phyloP scores from a whole-genome alignment of 176 grass and related monocot genomes.

The bread wheat (Triticum aestivum) region DNA sequence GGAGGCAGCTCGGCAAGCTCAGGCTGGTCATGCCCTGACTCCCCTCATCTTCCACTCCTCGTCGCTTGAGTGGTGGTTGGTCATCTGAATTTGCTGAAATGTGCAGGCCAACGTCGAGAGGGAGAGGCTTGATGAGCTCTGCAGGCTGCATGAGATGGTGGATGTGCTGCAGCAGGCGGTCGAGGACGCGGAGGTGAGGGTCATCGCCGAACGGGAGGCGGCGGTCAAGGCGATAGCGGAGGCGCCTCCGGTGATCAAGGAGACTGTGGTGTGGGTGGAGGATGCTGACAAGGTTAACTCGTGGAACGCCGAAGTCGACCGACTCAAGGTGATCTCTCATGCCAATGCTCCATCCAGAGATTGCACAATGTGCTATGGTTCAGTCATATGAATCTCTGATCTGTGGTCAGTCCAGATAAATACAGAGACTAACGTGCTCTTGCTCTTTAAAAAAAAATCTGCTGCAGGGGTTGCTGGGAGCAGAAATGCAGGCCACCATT shows the following conservation, averaged over 20 bases:
- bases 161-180: constrained; percentile 56
- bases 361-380: constrained; percentile 12
- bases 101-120: constrained; percentile 40
- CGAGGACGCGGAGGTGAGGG: constrained; percentile 39
- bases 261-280: constrained; percentile 39
- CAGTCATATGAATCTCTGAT: background rate
- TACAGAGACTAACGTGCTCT: background rate
- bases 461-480: constrained; percentile 48
- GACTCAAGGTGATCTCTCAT: constrained; percentile 44
- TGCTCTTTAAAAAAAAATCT: too few relatives aligned
- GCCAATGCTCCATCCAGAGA: background rate
- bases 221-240: constrained; percentile 44
- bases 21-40: constrained; percentile 40
- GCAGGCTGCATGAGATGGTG: constrained; percentile 53
- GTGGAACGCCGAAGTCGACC: constrained; percentile 25
- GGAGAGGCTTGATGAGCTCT: constrained; percentile 36
- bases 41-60: background rate
- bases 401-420: background rate
- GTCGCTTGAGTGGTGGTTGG: background rate
- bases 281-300: constrained; percentile 39
- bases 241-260: constrained; percentile 39
- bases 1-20: constrained; percentile 48
- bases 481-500: constrained; percentile 42
- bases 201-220: constrained; percentile 32
- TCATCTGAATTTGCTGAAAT: background rate